Evolutionary conservation across 2,329 filamentous ascomycete species (phyloP), one percentile per base, ranked within the genome.

Genomic region (Septoria petroselini): DNA sequence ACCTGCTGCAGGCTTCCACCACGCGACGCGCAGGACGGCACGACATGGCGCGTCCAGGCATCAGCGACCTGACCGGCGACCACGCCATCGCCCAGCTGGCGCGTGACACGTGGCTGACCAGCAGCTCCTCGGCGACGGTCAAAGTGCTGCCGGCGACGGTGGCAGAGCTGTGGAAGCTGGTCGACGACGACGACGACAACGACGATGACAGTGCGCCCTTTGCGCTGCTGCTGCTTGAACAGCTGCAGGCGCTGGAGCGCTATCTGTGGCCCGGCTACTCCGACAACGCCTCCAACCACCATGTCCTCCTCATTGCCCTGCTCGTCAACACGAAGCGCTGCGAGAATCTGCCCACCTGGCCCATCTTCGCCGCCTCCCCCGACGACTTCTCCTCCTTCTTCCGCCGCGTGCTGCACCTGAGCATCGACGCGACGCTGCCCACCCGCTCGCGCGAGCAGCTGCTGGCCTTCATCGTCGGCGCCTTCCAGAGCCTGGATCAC

Each of bases 251-350:
- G 34, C 72, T 98, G 52, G 93, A 98, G 69, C 86, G 88, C 65
- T 97, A 95, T 66, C 78, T 98, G 21, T 98, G 93, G 93, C 93
- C 93, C 38, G 88, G 86, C 43, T 98, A 94, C 68, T 83, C 80
- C 9, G 58, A 66, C 12, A 84, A 93, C 62, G 83, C 89, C 3
- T 95, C 91, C 25, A 94, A 98, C 68, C 85, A 90, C 64, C 91
- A 98, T 68, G 85, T 96, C 46, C 76, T 97, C 27, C 76, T 98
- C 55, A 83, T 97, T 63, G 86, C 86, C 12, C 71, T 96, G 55
- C 84, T 98, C 62, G 80, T 87, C 56, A 95, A 91, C 68, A 84
- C 91, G 52, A 97, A 96, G 74, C 82, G 85, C 64, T 82, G 88
- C 59, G 91, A 97, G 67, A 85, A 86, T 64, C 76, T 97, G 47